These are phyloP conservation scores for Lichenothelia convexa DNA, from an alignment of 495 filamentous ascomycete genomes.

Conservation along the genomic window DNA sequence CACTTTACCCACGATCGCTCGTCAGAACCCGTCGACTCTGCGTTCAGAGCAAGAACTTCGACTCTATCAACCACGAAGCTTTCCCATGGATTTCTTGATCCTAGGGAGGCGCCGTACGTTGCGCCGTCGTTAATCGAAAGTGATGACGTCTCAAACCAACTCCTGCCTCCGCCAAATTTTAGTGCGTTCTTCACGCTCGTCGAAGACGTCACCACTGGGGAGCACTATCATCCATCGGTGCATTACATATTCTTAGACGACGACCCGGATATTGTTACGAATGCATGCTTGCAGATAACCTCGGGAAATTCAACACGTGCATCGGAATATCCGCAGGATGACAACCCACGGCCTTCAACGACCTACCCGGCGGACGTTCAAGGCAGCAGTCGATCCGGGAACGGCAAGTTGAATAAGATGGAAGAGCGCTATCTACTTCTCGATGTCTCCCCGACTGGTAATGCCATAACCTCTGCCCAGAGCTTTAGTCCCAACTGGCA, in stretches of 20 bases:
- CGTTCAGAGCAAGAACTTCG: too few species aligned
- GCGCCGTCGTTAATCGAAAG: too few species aligned
- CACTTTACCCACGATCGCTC: too few species aligned
- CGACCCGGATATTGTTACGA: slow-evolving; percentile 18
- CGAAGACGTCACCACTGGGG: slow-evolving; percentile 33
- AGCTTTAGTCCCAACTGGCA: slow-evolving; percentile 20
- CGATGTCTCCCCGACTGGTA: slow-evolving; percentile 19
- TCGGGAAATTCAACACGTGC: slow-evolving; percentile 8
- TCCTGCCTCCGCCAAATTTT: slow-evolving; percentile 30
- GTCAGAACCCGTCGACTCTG: too few species aligned
- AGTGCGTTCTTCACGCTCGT: slow-evolving; percentile 49
- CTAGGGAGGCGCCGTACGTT: too few species aligned
- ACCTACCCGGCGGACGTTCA: background rate
- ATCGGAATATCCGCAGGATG: slow-evolving; percentile 1
- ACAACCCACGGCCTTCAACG: background rate
- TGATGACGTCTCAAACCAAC: too few species aligned
- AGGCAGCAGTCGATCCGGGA: background rate
- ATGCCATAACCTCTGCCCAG: slow-evolving; percentile 14
- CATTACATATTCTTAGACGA: slow-evolving; percentile 59
- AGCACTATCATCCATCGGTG: slow-evolving; percentile 56
- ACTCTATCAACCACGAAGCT: too few species aligned
- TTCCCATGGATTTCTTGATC: too few species aligned
- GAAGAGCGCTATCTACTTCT: slow-evolving; percentile 20
- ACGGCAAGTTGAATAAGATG: slow-evolving; percentile 1
- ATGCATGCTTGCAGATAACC: slow-evolving; percentile 13